These are phyloP conservation scores for Fragaria vesca DNA, from an alignment of 306 rosid genomes.

Conservation along the genomic window DNA sequence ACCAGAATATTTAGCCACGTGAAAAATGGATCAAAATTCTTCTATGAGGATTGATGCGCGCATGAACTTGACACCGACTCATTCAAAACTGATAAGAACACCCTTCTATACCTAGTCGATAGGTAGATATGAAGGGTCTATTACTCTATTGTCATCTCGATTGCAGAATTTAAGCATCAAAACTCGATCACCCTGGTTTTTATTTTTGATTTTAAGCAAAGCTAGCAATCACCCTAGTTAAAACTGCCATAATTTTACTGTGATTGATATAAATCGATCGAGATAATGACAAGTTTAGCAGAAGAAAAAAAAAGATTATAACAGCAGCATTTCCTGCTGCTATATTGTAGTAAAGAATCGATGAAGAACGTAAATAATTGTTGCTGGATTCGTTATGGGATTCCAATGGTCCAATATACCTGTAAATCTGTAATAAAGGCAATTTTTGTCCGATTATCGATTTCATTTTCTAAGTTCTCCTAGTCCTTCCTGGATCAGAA, in stretches of 20 bases:
- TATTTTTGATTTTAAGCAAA: too few species aligned
- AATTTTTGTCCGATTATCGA: background rate
- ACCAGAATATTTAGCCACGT: background rate
- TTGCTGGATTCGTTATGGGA: slow-evolving; percentile 1
- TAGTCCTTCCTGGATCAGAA: background rate
- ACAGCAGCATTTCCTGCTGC: background rate
- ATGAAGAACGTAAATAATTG: background rate
- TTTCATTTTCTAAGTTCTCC: background rate
- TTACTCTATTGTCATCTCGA: too few species aligned
- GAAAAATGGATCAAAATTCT: background rate
- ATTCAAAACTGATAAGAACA: background rate
- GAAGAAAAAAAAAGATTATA: too few species aligned
- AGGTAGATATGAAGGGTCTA: background rate
- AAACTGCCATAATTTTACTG: background rate
- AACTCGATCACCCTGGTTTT: background rate
- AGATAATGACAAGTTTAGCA: background rate
- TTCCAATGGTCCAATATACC: background rate
- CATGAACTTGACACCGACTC: background rate
- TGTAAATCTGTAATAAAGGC: background rate
- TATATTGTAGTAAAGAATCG: background rate
- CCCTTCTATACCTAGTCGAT: background rate
- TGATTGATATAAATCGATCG: background rate
- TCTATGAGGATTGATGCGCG: background rate
- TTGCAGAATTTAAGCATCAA: background rate
- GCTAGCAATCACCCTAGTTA: too few species aligned